phyloP scores from a whole-genome alignment of 129 eudicot genomes.

The Sambucus nigra region DNA sequence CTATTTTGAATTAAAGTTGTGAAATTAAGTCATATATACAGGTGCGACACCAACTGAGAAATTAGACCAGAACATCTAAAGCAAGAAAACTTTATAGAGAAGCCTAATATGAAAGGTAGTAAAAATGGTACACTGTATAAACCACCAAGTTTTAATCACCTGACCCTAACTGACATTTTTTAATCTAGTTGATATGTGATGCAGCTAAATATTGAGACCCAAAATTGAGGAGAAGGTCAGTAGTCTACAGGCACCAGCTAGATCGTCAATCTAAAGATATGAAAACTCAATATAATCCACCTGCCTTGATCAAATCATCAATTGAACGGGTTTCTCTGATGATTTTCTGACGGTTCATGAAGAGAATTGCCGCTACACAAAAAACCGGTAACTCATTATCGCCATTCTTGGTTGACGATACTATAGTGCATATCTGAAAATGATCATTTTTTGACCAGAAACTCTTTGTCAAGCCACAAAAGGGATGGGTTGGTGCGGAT shows the following conservation, averaged over 20 bases:
- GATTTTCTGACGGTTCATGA: constrained; percentile 82
- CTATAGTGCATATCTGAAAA: constrained; percentile 37
- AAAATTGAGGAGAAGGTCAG: neutral
- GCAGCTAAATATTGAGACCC: neutral
- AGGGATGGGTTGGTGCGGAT: constrained; percentile 48
- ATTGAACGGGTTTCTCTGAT: constrained; percentile 75
- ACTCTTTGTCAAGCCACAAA: constrained; percentile 79
- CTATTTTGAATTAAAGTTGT: neutral
- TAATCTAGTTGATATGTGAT: neutral
- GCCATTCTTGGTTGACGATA: constrained; percentile 53
- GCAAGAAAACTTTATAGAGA: neutral
- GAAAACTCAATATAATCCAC: constrained; percentile 21
- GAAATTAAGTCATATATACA: neutral
- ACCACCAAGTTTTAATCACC: neutral
- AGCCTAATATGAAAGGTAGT: neutral
- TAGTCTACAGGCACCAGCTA: neutral
- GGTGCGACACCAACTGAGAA: neutral
- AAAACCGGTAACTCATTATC: constrained; percentile 87
- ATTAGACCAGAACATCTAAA: neutral
- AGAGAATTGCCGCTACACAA: constrained; percentile 82
- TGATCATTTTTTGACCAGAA: constrained; percentile 72
- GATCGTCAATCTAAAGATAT: constrained; percentile 3
- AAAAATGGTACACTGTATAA: neutral
- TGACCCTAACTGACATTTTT: neutral
- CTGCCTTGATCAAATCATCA: constrained; percentile 93